phyloP scores from a whole-genome alignment of 768 basidiomycete genomes.

The Lactarius indigo region DNA sequence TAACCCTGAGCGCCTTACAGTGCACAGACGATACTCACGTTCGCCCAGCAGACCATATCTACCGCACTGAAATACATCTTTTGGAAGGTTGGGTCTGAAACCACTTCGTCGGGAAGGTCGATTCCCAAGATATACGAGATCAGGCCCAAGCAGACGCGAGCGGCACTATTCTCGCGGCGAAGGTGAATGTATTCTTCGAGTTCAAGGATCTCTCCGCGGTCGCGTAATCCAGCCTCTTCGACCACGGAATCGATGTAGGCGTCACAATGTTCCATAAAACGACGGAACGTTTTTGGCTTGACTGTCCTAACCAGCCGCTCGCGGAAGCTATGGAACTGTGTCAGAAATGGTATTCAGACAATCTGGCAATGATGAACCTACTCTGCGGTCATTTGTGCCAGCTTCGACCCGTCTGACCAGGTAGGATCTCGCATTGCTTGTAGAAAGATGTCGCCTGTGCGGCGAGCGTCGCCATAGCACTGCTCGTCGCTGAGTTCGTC shows the following conservation, averaged over 20 bases:
- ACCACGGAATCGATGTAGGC: conserved; percentile 56
- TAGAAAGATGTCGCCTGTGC: conserved; percentile 51
- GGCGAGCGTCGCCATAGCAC: conserved; percentile 49
- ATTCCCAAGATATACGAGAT: conserved; percentile 58
- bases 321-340: conserved; percentile 44
- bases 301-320: conserved; percentile 41
- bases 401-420: conserved; percentile 52
- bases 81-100: conserved; percentile 51
- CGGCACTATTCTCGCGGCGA: conserved; percentile 68
- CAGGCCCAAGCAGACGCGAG: conserved; percentile 59
- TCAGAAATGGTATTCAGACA: neutral
- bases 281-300: conserved; percentile 44
- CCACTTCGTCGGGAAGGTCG: conserved; percentile 60
- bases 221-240: conserved; percentile 58
- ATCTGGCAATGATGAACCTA: conserved; percentile 32
- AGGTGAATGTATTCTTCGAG: conserved; percentile 51
- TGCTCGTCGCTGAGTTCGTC: conserved; percentile 71
- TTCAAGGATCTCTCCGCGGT: conserved; percentile 51
- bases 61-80: conserved; percentile 54
- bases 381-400: conserved; percentile 61
- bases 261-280: conserved; percentile 51
- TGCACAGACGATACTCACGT: conserved; percentile 41
- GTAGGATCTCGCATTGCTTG: conserved; percentile 48
- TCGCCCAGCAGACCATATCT: conserved; percentile 68
- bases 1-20: neutral